Percentiles rank a stretch among this genome's conserved stretches.
These are phyloP conservation scores for Dendryphion nanum DNA, from an alignment of 2,329 filamentous ascomycete genomes.

Conservation along the genomic window DNA sequence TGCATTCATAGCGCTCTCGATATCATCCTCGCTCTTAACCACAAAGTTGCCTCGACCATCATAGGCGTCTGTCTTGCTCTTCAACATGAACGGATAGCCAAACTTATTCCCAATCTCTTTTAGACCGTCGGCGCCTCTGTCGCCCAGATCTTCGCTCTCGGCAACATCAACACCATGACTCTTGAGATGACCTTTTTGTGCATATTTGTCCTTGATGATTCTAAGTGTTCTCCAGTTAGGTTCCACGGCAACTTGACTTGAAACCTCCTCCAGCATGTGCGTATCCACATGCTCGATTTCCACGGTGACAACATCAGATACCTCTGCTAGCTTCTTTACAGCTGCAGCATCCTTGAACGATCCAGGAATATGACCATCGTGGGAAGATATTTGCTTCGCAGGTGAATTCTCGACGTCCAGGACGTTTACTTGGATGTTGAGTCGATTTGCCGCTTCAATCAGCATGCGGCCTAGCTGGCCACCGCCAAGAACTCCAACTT, in stretches of 20 bases:
- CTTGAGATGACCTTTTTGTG: conserved; percentile 79
- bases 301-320: conserved; percentile 80
- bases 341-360: conserved; percentile 83
- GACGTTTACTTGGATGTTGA: conserved; percentile 76
- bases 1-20: conserved; percentile 65
- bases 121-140: conserved; percentile 61
- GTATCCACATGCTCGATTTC: conserved; percentile 96
- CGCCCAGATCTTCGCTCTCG: conserved; percentile 64
- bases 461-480: conserved; percentile 84
- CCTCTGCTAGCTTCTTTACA: conserved; percentile 74
- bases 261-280: conserved; percentile 81
- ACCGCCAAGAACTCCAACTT: conserved; percentile 41
- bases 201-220: conserved; percentile 90
- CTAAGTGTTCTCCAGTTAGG: conserved; percentile 84
- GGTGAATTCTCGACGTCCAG: conserved; percentile 75
- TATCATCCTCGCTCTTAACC: conserved; percentile 58
- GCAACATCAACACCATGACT: conserved; percentile 70
- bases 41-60: conserved; percentile 80
- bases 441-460: conserved; percentile 75
- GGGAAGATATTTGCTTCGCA: conserved; percentile 81
- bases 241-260: conserved; percentile 63
- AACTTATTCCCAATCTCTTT: conserved; percentile 62
- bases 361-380: conserved; percentile 72
- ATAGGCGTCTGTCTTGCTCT: conserved; percentile 85
- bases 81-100: conserved; percentile 88